A percentile compares a stretch with the other conserved stretches of the same genome.
Conservation (phyloP, 257 asterid species). For the Perilla frutescens region DNA sequence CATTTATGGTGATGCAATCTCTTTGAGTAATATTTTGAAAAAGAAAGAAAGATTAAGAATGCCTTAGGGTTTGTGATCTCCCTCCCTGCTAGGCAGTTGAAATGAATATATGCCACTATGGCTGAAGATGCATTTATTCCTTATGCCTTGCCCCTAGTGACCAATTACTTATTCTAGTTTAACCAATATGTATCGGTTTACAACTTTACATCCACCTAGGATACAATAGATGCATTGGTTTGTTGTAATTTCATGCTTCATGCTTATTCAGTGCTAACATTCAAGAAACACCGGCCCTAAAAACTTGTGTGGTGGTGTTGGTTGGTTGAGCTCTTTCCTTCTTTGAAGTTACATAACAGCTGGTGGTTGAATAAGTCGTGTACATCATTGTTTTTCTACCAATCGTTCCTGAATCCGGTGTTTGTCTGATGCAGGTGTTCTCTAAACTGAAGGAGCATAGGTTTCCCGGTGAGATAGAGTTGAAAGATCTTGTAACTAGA, state of each 20-base stretch:
- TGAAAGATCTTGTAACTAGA: constrained; percentile 73
- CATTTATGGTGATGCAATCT: constrained; percentile 7
- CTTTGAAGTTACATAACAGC: neutral
- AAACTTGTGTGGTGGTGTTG: neutral
- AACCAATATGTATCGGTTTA: neutral
- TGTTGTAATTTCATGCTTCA: neutral
- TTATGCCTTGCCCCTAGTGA: neutral
- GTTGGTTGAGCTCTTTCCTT: neutral
- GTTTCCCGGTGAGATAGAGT: constrained; percentile 94
- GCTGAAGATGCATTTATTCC: neutral
- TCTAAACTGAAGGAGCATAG: constrained; percentile 79
- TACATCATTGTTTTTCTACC: neutral
- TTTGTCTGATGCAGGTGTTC: constrained; percentile 62
- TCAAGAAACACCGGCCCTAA: constrained; percentile 7
- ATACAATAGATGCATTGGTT: constrained; percentile 2
- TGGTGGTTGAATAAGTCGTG: neutral
- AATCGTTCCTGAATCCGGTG: constrained; percentile 10
- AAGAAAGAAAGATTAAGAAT: neutral
- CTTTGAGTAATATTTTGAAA: neutral
- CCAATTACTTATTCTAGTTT: neutral
- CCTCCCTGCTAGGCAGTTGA: neutral
- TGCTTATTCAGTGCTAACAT: constrained; percentile 3
- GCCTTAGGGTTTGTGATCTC: neutral
- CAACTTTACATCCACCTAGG: neutral
- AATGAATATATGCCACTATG: neutral